Base-by-base conservation (phyloP, 306 rosid species). In the Aeschynomene evenia region DNA sequence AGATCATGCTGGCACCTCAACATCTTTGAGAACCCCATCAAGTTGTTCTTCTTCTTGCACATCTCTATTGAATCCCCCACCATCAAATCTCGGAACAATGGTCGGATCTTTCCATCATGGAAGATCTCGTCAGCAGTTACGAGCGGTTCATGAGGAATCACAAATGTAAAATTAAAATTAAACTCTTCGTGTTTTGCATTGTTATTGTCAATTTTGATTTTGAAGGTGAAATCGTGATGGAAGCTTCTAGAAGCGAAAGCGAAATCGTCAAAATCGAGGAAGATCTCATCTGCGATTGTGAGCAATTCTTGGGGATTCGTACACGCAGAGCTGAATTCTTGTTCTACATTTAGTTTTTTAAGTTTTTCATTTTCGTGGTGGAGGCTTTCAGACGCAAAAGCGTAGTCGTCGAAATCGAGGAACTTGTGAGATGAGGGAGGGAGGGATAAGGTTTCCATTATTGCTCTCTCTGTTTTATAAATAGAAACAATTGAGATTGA, bases 11-110 rank as follows among this genome's bases (percentile, higher is more conserved):
- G 72, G 66, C 83, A 65, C 66, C 86, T 74, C 92, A 87, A 85
- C 0, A 79, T 63, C 83, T 76, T 82, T 0, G 89, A 87, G 67
- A 82, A 83, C 0, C 92, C 92, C 0, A 88, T 82, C 11, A 88
- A 86, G 15, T 84, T 77, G 73, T 90, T 80, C 79, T 90, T 80
- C 79, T 90, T 90, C 77, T 83, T 78, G 22, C 70, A 50, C 14
- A 6, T 8, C 5, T 14, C 50, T 0, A 4, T 34, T 2, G 37
- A 51, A 67, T 13, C 72, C 10, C 34, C 9, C 10, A 13, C 42
- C 70, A 19, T 85, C 68, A 86, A 86, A 7, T 68, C 18, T 5
- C 84, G 83, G 1, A 22, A 82, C 2, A 71, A 28, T 9, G 87
- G 77, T 1, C 86, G 84, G 46, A 89, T 85, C 79, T 73, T 79